Evolutionary conservation across 106 monocot species (phyloP), one percentile per base, ranked within the genome.

Genomic region (Platanthera zijinensis): DNA sequence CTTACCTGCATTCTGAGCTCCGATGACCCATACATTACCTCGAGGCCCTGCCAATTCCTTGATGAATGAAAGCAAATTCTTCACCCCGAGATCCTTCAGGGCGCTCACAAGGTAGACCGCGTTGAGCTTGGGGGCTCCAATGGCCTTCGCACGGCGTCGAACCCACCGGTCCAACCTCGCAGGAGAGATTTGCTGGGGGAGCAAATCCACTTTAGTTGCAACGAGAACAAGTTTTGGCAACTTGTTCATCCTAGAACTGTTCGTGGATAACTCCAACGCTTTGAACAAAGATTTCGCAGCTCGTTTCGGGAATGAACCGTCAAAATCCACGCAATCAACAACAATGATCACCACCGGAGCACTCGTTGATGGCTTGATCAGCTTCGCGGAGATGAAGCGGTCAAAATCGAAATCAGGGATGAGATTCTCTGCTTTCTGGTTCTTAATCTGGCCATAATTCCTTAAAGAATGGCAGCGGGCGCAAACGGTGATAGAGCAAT

Each of bases 1-100:
- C 64, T 99, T 99, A 61, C 99, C 99, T 13, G 94, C 94, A 92
- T 99, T 99, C 76, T 94, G 99, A 72, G 99, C 94, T 25, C 99
- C 99, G 52, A 99, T 83, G 54, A 99, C 92, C 99, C 99, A 99
- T 52, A 94, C 92, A 80, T 94, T 94, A 21, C 99, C 92, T 19
- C 99, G 84, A 8, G 99, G 94, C 11, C 99, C 99, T 4, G 92
- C 86, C 48, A 77, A 74, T 50, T 87, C 87, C 85, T 99, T 94
- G 28, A 94, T 90, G 53, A 78, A 92, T 30, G 84, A 78, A 48
- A 99, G 80, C 86, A 99, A 87, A 56, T 99, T 99, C 77, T 90
- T 84, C 25, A 99, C 85, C 51, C 92, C 92, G 10, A 99, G 52
- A 87, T 99, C 94, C 74, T 92, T 99, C 3, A 82, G 83, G 6